A percentile compares a stretch with the other conserved stretches of the same genome.
These are phyloP conservation scores for Erythrophleum fordii DNA, from an alignment of 306 rosid genomes.

Conservation along the genomic window DNA sequence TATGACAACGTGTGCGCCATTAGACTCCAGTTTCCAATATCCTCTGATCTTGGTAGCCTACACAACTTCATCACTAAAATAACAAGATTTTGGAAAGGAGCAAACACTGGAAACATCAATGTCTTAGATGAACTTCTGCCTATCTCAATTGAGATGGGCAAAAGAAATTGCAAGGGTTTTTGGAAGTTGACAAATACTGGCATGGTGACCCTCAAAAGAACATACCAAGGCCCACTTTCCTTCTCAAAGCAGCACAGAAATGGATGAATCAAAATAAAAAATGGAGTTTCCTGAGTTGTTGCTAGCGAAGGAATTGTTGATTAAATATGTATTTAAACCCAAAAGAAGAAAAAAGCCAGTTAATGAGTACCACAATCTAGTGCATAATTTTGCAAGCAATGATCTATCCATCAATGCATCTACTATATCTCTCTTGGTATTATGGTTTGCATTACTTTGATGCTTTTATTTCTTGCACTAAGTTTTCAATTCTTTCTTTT, in stretches of 20 bases:
- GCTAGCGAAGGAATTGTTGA: slow-evolving; percentile 52
- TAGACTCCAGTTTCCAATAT: not conserved
- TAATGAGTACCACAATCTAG: not conserved
- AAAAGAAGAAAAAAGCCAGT: slow-evolving; percentile 39
- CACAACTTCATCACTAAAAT: slow-evolving; percentile 33
- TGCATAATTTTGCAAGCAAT: not conserved
- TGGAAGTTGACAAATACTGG: slow-evolving; percentile 32
- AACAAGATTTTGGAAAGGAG: slow-evolving; percentile 15
- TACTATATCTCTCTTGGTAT: no score
- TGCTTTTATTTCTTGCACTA: not conserved
- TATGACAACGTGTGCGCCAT: slow-evolving; percentile 20
- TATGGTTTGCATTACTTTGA: no score
- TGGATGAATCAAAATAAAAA: slow-evolving; percentile 57
- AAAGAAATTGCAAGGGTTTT: slow-evolving; percentile 29
- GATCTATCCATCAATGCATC: not conserved
- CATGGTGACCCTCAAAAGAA: slow-evolving; percentile 23
- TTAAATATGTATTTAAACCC: slow-evolving; percentile 55
- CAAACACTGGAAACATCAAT: slow-evolving; percentile 15
- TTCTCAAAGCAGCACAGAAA: not conserved
- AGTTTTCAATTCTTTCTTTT: not conserved
- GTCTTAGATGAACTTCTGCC: slow-evolving; percentile 32
- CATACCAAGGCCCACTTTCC: slow-evolving; percentile 8
- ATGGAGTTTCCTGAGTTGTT: slow-evolving; percentile 60
- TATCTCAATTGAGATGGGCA: slow-evolving; percentile 33
- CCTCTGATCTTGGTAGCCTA: slow-evolving; percentile 24